phyloP scores from a whole-genome alignment of 805 yeast genomes.

The Kodamaea nitidulidarum region DNA sequence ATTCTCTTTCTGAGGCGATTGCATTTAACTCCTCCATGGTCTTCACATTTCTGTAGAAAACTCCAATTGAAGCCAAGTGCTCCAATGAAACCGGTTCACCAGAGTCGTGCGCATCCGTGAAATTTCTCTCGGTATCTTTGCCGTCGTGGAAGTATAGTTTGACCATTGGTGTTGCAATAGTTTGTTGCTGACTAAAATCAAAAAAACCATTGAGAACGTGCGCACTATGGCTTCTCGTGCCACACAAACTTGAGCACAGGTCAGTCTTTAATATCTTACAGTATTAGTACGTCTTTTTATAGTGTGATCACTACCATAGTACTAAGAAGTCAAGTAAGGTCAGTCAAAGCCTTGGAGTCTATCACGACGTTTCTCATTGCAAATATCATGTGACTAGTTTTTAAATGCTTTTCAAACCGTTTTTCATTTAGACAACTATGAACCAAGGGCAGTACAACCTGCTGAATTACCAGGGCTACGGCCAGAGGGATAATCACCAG shows the following conservation, averaged over 20 bases:
- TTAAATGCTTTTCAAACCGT: not conserved
- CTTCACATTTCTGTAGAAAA: constrained; percentile 53
- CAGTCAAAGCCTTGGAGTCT: too few relatives aligned
- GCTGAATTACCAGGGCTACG: constrained; percentile 6
- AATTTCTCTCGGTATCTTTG: constrained; percentile 47
- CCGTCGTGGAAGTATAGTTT: constrained; percentile 64
- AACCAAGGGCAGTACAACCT: constrained; percentile 5
- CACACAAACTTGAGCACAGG: too few relatives aligned
- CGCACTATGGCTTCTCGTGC: constrained; percentile 3
- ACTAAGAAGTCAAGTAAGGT: too few relatives aligned
- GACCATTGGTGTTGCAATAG: constrained; percentile 19
- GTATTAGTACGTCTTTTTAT: too few relatives aligned
- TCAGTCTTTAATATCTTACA: too few relatives aligned
- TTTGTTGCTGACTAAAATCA: not conserved
- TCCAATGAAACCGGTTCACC: constrained; percentile 54
- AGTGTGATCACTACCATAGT: too few relatives aligned
- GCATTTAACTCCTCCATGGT: constrained; percentile 53
- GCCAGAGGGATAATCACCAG: constrained; percentile 1
- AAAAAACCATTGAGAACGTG: constrained; percentile 1
- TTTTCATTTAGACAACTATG: not conserved
- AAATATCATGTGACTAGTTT: not conserved
- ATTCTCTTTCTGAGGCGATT: constrained; percentile 65
- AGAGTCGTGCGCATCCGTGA: constrained; percentile 68
- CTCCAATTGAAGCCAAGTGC: constrained; percentile 59
- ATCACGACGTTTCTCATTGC: not conserved